Percentiles rank a stretch among this genome's conserved stretches.
Conservation (phyloP, 768 basidiomycete genomes). For the Mycena galopus region DNA sequence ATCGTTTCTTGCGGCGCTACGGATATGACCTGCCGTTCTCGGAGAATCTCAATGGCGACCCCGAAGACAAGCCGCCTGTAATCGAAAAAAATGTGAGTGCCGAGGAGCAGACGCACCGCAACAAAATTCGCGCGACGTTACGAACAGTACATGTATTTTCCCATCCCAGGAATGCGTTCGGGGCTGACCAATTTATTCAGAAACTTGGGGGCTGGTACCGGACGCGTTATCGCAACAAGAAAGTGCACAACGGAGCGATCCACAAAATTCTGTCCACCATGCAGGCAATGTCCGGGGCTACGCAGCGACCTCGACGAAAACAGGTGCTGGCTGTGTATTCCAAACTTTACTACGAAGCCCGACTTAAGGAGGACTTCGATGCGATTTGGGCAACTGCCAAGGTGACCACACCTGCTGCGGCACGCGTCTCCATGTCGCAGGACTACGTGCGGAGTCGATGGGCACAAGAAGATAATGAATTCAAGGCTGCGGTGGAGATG, state of each 20-base stretch:
- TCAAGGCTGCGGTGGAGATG: neutral
- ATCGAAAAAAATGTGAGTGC: too few relatives aligned
- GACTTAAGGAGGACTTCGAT: conserved; percentile 23
- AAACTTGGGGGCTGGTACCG: conserved; percentile 4
- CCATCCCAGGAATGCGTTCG: too few relatives aligned
- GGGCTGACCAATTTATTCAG: too few relatives aligned
- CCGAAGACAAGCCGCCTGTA: neutral
- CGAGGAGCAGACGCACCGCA: too few relatives aligned
- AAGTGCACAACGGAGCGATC: too few relatives aligned
- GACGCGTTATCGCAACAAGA: neutral
- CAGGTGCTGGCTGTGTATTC: conserved; percentile 6
- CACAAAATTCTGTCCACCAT: too few relatives aligned
- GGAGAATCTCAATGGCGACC: neutral
- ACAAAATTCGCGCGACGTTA: too few relatives aligned
- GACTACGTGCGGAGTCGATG: neutral
- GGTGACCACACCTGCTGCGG: neutral
- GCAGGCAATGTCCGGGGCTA: too few relatives aligned
- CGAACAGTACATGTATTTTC: too few relatives aligned
- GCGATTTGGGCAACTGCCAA: conserved; percentile 9
- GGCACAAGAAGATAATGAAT: neutral
- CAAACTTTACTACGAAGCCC: neutral
- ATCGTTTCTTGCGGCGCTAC: neutral
- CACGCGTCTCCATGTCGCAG: neutral
- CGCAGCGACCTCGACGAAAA: too few relatives aligned
- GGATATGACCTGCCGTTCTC: neutral